A percentile compares a stretch with the other conserved stretches of the same genome.
These are phyloP conservation scores for Aaosphaeria arxii DNA, from an alignment of 2,329 filamentous ascomycete genomes.

Conservation along the genomic window DNA sequence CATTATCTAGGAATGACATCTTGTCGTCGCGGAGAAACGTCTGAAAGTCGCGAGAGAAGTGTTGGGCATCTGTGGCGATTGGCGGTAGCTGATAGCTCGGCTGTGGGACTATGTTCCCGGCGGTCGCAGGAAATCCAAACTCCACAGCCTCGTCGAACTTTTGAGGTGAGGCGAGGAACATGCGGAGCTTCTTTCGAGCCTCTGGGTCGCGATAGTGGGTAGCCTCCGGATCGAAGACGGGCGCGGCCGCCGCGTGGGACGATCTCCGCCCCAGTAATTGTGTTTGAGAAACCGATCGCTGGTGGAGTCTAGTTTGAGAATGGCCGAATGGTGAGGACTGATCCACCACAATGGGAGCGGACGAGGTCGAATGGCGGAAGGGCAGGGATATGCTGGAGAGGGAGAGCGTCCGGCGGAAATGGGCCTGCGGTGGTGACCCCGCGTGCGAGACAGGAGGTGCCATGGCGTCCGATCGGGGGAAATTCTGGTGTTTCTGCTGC, in stretches of 20 bases:
- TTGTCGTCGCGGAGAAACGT: slow-evolving; percentile 60
- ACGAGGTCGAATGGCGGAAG: slow-evolving; percentile 54
- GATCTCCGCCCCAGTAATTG: slow-evolving; percentile 22
- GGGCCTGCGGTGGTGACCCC: slow-evolving; percentile 19
- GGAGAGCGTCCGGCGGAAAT: slow-evolving; percentile 70
- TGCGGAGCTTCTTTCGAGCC: slow-evolving; percentile 78
- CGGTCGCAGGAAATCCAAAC: slow-evolving; percentile 76
- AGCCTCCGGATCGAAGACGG: slow-evolving; percentile 61
- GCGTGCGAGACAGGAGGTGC: slow-evolving; percentile 12
- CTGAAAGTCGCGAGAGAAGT: slow-evolving; percentile 52
- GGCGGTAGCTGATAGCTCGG: slow-evolving; percentile 31
- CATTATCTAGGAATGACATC: slow-evolving; percentile 38
- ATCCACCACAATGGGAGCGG: slow-evolving; percentile 42
- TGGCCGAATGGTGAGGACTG: slow-evolving; percentile 23
- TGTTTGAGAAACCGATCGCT: slow-evolving; percentile 24
- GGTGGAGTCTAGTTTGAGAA: slow-evolving; percentile 12
- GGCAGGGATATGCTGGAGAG: slow-evolving; percentile 64
- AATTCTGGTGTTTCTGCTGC: too few relatives aligned
- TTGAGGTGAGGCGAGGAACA: slow-evolving; percentile 83
- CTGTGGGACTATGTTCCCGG: slow-evolving; percentile 14
- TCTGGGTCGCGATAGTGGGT: slow-evolving; percentile 89
- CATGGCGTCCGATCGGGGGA: slow-evolving; percentile 14
- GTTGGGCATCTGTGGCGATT: slow-evolving; percentile 35
- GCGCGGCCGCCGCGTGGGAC: slow-evolving; percentile 21
- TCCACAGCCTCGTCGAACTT: slow-evolving; percentile 96